Base-by-base conservation (phyloP, 192 early-diverging fungal genomes). In the Thoreauomyces humboldtii region DNA sequence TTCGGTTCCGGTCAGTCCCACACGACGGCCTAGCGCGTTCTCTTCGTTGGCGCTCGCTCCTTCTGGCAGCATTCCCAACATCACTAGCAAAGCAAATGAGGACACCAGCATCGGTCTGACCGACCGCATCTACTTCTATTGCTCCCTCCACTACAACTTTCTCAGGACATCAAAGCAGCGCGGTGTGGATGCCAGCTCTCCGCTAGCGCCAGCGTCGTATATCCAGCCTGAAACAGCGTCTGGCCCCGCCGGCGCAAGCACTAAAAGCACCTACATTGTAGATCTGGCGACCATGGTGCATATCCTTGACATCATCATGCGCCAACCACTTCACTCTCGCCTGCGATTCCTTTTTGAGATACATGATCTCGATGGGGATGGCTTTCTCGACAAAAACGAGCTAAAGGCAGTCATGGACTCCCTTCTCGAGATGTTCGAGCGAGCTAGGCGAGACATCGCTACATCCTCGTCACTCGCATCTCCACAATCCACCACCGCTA, bases 201-300 rank as follows among this genome's bases (percentile, higher is more conserved):
- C 64, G 36, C 33, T 66, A 25, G 64, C 64, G 0, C 68, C 73
- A 4, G 35, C 47, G 24, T 34, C 24, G 46, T 50, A 50, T 28
- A n/a, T 17, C 12, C 21, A 17, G 3, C 27, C 50, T 22, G 50
- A 52, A 24, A 27, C 50, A 15, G 22, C 7, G 12, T 24, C 31
- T 24, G 67, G 54, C 0, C 7, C 7, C 21, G 19, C 5, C 7
- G 28, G 28, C 17, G 28, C 63, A 17, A 0, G 29, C 9, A 41
- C 31, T 12, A 29, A 27, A 14, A 36, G 41, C 14, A 46, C 45
- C 2, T 78, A 73, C 59, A 70, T 81, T 25, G 81, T 85, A 7
- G 83, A 85, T 72, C 65, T 85, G 14, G 83, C 83, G 31, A 76
- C 80, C 0, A 77, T 84, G 50, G 79, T 81, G 14, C 73, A 83